Evolutionary conservation across 2,329 filamentous ascomycete genomes (phyloP).

Genomic region (Hymenotorrendiella dingleyae): DNA sequence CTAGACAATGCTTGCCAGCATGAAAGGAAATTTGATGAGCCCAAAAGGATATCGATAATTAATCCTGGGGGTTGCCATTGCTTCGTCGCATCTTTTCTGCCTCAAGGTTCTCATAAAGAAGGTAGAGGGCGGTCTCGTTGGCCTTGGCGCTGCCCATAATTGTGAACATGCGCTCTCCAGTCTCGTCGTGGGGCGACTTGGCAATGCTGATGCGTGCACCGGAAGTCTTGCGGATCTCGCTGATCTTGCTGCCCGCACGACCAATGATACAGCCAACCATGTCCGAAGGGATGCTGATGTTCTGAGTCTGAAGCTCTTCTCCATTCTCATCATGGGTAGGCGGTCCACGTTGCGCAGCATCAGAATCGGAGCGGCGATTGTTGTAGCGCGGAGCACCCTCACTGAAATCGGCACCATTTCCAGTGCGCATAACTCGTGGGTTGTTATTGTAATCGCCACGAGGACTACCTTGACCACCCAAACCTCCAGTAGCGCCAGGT

Average conservation of each 20-base stretch:
- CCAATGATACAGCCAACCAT: constrained; percentile 99
- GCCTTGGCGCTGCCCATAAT: constrained; percentile 93
- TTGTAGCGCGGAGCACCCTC: constrained; percentile 67
- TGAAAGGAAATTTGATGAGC: constrained; percentile 41
- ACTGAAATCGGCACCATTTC: constrained; percentile 96
- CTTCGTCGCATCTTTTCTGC: constrained; percentile 98
- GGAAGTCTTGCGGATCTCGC: constrained; percentile 95
- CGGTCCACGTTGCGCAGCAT: constrained; percentile 72
- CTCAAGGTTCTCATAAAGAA: constrained; percentile 97
- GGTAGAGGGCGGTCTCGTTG: constrained; percentile 92
- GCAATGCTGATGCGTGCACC: constrained; percentile 96
- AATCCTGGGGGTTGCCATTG: constrained; percentile 50
- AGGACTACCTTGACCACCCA: constrained; percentile 32
- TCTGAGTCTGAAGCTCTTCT: constrained; percentile 96
- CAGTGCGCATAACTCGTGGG: constrained; percentile 83
- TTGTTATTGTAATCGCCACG: constrained; percentile 52
- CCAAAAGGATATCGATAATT: constrained; percentile 13
- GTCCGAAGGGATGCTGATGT: constrained; percentile 98
- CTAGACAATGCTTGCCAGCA: constrained; percentile 42
- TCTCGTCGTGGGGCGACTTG: constrained; percentile 92
- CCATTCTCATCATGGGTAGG: constrained; percentile 92
- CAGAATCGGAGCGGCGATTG: constrained; percentile 75
- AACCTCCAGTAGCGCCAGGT: constrained; percentile 46
- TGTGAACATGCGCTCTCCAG: constrained; percentile 98
- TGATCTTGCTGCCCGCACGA: constrained; percentile 91